phyloP scores from a whole-genome alignment of 495 filamentous ascomycete genomes.

The Daldinia caldariorum region DNA sequence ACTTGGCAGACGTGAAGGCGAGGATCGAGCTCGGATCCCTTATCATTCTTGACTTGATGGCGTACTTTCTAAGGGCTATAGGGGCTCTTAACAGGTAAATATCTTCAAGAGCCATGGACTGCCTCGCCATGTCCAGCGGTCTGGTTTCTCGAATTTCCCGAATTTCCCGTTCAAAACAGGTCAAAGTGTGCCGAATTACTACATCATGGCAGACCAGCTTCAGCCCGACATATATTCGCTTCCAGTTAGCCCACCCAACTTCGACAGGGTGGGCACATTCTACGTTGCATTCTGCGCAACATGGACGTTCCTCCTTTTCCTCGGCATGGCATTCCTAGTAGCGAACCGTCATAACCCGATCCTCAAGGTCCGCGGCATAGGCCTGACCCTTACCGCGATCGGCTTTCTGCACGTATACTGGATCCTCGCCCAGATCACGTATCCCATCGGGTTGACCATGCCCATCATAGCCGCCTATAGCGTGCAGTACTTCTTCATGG shows the following conservation, averaged over 20 bases:
- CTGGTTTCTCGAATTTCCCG: neutral
- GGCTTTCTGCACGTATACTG: slow-evolving; percentile 73
- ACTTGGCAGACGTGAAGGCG: slow-evolving; percentile 23
- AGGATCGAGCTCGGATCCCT: slow-evolving; percentile 9
- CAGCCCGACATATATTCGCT: slow-evolving; percentile 35
- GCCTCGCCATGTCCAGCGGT: neutral
- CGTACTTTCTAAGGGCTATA: neutral
- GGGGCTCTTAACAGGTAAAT: slow-evolving; percentile 8
- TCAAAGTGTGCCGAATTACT: slow-evolving; percentile 39
- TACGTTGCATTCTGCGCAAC: slow-evolving; percentile 58
- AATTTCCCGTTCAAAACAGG: neutral
- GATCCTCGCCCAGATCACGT: slow-evolving; percentile 66
- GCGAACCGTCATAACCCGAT: slow-evolving; percentile 64
- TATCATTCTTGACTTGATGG: slow-evolving; percentile 23
- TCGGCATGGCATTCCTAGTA: slow-evolving; percentile 65
- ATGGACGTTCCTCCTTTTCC: slow-evolving; percentile 65
- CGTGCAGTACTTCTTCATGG: slow-evolving; percentile 78
- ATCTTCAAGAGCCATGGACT: slow-evolving; percentile 23
- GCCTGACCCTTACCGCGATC: slow-evolving; percentile 67
- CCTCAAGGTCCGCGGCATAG: slow-evolving; percentile 70
- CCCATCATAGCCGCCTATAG: slow-evolving; percentile 58
- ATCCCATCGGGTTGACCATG: slow-evolving; percentile 66
- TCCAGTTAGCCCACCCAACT: slow-evolving; percentile 41
- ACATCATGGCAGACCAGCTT: slow-evolving; percentile 28
- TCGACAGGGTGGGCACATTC: slow-evolving; percentile 55